These are phyloP conservation scores for Diplosphaera chodatii DNA, from an alignment of 139 green algal genomes.

Conservation along the genomic window DNA sequence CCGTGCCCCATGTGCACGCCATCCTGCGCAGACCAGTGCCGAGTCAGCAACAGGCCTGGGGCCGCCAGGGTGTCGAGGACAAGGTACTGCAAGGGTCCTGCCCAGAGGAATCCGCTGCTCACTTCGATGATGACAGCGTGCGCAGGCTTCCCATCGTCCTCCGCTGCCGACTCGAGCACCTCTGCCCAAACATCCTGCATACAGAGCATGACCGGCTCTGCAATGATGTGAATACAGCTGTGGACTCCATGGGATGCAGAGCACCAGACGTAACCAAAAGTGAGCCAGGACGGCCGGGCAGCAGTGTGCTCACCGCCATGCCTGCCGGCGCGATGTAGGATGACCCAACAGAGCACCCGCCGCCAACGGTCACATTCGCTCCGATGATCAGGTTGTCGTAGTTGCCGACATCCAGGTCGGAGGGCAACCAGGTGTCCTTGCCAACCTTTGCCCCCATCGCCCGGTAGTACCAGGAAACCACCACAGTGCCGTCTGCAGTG, in stretches of 20 bases:
- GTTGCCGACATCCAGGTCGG: neutral
- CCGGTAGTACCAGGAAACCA: neutral
- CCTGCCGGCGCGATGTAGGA: neutral
- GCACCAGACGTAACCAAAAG: too few relatives aligned
- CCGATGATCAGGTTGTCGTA: neutral
- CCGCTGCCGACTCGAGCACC: neutral
- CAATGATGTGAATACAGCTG: too few relatives aligned
- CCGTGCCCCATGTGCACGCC: neutral
- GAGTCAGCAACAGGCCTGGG: too few relatives aligned
- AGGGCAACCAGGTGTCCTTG: neutral
- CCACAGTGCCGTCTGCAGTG: neutral
- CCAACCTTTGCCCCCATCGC: neutral
- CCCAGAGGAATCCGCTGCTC: too few relatives aligned
- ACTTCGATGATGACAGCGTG: neutral
- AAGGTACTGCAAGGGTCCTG: too few relatives aligned
- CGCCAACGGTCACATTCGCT: neutral
- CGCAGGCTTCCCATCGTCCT: neutral
- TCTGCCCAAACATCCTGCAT: neutral
- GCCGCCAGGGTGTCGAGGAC: too few relatives aligned
- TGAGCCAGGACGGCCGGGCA: too few relatives aligned
- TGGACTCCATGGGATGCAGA: too few relatives aligned
- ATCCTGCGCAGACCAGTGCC: too few relatives aligned
- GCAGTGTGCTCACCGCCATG: neutral
- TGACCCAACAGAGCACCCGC: neutral
- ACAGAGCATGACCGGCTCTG: too few relatives aligned